A percentile compares a stretch with the other conserved stretches of the same genome.
These are phyloP conservation scores for Epichloe elymi DNA, from an alignment of 2,329 filamentous ascomycete species.

Conservation along the genomic window DNA sequence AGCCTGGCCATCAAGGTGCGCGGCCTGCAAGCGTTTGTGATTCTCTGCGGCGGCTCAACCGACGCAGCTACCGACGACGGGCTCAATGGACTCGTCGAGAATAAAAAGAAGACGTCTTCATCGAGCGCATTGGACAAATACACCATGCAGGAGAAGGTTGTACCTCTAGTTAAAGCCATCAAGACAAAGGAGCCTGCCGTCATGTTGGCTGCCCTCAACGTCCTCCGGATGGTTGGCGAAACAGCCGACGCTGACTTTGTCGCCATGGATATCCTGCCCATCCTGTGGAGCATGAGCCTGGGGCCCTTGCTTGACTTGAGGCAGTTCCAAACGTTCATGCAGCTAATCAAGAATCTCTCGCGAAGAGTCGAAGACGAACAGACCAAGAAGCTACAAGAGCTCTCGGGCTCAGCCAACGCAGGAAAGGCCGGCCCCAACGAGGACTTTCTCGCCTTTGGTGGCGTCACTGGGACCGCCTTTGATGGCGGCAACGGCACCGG, in stretches of 20 bases:
- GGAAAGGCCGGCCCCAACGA: constrained; percentile 38
- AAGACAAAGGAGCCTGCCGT: constrained; percentile 97
- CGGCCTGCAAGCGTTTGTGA: constrained; percentile 77
- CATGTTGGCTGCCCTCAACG: constrained; percentile 83
- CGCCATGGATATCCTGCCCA: constrained; percentile 78
- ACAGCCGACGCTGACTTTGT: constrained; percentile 82
- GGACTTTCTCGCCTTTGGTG: constrained; percentile 60
- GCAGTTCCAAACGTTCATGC: constrained; percentile 85
- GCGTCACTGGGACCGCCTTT: constrained; percentile 47
- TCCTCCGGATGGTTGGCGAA: constrained; percentile 71
- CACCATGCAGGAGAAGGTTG: constrained; percentile 94
- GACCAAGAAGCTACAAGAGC: constrained; percentile 72
- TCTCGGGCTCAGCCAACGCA: constrained; percentile 48
- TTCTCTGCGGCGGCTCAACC: constrained; percentile 68
- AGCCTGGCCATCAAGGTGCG: constrained; percentile 91
- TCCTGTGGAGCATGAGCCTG: constrained; percentile 83
- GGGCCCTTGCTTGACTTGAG: constrained; percentile 77
- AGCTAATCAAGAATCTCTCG: constrained; percentile 70
- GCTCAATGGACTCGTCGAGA: constrained; percentile 54
- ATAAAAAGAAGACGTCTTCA: constrained; percentile 49
- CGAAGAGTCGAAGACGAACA: constrained; percentile 79
- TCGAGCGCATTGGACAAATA: constrained; percentile 88
- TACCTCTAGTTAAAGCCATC: constrained; percentile 80
- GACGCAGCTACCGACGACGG: constrained; percentile 40
- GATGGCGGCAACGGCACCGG: constrained; percentile 31